Evolutionary conservation across 2,329 filamentous ascomycete genomes (phyloP), one percentile per base, ranked within the genome.

Genomic region (Colletotrichum sp.): DNA sequence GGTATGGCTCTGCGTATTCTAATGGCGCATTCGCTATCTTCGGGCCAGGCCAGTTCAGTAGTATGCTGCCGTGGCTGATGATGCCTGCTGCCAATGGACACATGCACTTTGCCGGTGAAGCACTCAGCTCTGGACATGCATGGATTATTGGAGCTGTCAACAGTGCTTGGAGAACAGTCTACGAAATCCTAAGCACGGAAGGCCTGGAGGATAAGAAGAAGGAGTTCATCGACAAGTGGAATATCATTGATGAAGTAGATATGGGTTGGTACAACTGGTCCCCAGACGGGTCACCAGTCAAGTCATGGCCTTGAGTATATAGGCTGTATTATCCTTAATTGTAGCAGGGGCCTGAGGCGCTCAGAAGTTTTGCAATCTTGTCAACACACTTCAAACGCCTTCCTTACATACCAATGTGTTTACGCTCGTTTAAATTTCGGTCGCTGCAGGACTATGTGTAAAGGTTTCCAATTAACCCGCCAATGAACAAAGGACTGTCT

Each of bases 91-190:
- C 77, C 25, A 18, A 78, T n/a, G 79, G 80, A 0, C 77, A 77
- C 28, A 68, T 80, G 76, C 80, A 81, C 39, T 79, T 79, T n/a
- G 78, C 76, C 12, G 80, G 79, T 12, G 80, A 81, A 70, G 79
- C 80, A 15, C 69, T 80, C n/a, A 80, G 79, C 62, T 78, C 79
- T 0, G 79, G 78, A 2, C 79, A 80, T 52, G 78, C 77, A 3
- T 80, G 79, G 80, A 80, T 81, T 48, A 78, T 80, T 25, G 79
- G 79, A 5, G 80, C 80, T 34, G 74, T 79, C n/a, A 80, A 81
- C 60, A 78, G 77, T 27, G 80, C 79, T 1, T 81, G 77, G 70
- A 75, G 79, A 60, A 76, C 74, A 13, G 79, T 80, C 34, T 70
- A 66, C 39, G 78, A 79, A 68, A 76, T 79, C 1, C 65, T 80